Percentiles rank a stretch among this genome's conserved stretches.
These are phyloP conservation scores for Fusarium globosum DNA, from an alignment of 2,329 filamentous ascomycete genomes.

Conservation along the genomic window DNA sequence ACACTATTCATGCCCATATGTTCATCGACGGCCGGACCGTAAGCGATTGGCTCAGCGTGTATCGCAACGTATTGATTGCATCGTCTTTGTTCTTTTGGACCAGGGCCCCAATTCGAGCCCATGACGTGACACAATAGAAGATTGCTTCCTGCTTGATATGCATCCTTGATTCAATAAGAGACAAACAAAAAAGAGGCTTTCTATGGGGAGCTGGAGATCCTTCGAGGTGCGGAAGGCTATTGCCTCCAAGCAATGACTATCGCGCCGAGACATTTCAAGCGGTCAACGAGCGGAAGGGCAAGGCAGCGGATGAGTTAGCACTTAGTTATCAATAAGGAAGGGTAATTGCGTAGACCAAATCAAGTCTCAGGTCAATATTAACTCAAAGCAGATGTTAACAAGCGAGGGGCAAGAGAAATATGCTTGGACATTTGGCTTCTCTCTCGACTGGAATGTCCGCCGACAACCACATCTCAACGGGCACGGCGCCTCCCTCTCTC, in stretches of 20 bases:
- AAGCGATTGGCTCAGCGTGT: slow-evolving; percentile 12
- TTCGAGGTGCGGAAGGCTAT: slow-evolving; percentile 31
- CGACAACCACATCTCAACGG: slow-evolving; percentile 35
- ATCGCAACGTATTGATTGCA: background rate
- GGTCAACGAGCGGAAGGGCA: background rate
- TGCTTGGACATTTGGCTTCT: slow-evolving; percentile 34
- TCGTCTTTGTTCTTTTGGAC: slow-evolving; percentile 8
- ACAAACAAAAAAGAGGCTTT: slow-evolving; percentile 17
- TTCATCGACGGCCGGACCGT: slow-evolving; percentile 6
- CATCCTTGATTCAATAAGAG: background rate
- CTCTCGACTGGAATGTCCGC: slow-evolving; percentile 23
- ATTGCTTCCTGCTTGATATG: background rate
- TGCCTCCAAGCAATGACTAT: slow-evolving; percentile 18
- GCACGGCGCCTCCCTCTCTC: slow-evolving; percentile 37
- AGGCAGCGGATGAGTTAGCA: background rate
- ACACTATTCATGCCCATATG: slow-evolving; percentile 1
- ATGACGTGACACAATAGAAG: background rate
- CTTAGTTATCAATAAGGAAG: background rate
- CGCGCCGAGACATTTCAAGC: background rate
- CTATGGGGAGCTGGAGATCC: slow-evolving; percentile 3
- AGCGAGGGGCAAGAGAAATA: background rate
- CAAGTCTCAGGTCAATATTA: background rate
- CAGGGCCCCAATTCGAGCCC: background rate
- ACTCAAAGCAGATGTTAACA: background rate
- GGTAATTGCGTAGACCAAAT: background rate